A percentile compares a stretch with the other conserved stretches of the same genome.
Conservation (phyloP, 2,329 filamentous ascomycete species). For the Xylaria sp. region DNA sequence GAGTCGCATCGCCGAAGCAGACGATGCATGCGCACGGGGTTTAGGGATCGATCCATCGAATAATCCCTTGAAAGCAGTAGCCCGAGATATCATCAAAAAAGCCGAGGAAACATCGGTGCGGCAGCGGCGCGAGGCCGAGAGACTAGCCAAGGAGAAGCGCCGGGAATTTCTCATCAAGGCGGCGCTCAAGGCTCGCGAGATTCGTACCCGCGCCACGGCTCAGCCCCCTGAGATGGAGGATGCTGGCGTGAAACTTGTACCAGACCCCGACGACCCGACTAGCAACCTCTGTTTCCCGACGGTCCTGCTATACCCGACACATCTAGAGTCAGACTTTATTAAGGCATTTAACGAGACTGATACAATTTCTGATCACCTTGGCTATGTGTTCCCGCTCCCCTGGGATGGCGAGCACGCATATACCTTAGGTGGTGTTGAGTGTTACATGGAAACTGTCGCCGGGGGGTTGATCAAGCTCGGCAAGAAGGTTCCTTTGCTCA, state of each 20-base stretch:
- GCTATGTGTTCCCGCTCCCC: slow-evolving; percentile 84
- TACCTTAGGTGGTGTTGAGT: slow-evolving; percentile 69
- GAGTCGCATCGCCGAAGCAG: slow-evolving; percentile 78
- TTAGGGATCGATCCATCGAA: slow-evolving; percentile 75
- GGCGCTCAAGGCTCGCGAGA: slow-evolving; percentile 71
- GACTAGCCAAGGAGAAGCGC: slow-evolving; percentile 58
- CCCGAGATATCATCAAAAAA: slow-evolving; percentile 66
- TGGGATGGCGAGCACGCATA: slow-evolving; percentile 69
- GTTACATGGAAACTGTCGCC: slow-evolving; percentile 81
- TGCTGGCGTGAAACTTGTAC: slow-evolving; percentile 70
- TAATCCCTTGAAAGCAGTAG: slow-evolving; percentile 65
- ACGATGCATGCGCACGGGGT: slow-evolving; percentile 77
- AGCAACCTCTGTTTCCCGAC: slow-evolving; percentile 78
- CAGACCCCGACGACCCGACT: slow-evolving; percentile 73
- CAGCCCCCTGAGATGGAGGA: slow-evolving; percentile 88
- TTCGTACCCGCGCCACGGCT: slow-evolving; percentile 69
- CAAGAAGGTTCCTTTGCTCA: slow-evolving; percentile 78
- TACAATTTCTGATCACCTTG: slow-evolving; percentile 75
- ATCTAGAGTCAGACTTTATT: slow-evolving; percentile 86
- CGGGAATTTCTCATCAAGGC: slow-evolving; percentile 67
- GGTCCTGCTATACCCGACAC: slow-evolving; percentile 82
- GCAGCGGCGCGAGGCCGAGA: slow-evolving; percentile 60
- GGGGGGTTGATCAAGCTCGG: slow-evolving; percentile 89
- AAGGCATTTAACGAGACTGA: slow-evolving; percentile 84
- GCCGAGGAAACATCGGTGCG: slow-evolving; percentile 60